Conservation (phyloP, 495 filamentous ascomycete genomes). For the Xylona heveae region DNA sequence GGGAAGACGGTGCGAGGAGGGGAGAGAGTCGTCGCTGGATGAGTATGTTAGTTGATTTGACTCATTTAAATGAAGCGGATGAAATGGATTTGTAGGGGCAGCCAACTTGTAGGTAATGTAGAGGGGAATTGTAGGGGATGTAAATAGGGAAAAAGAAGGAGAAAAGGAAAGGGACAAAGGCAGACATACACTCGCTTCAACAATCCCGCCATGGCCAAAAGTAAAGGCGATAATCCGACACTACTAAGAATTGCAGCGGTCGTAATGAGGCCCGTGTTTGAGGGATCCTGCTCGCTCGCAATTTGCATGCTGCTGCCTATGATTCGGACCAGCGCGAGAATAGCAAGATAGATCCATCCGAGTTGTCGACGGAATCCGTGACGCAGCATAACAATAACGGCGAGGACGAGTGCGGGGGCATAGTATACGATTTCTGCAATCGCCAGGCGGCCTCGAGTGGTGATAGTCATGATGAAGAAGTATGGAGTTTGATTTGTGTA, state of each 20-base stretch:
- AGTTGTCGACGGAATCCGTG: constrained; percentile 5
- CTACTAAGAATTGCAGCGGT: constrained; percentile 5
- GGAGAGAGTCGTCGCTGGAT: no score
- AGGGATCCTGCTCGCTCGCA: neutral
- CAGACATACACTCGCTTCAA: constrained; percentile 8
- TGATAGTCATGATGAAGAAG: no score
- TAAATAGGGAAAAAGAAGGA: no score
- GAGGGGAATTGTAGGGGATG: no score
- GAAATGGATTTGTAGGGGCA: no score
- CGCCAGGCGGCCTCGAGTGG: no score
- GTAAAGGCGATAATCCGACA: constrained; percentile 7
- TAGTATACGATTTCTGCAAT: constrained; percentile 8
- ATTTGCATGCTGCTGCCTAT: constrained; percentile 5
- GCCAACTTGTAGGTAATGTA: no score
- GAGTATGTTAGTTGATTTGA: no score
- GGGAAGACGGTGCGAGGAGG: neutral
- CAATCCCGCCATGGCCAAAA: constrained; percentile 6
- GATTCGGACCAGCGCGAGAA: constrained; percentile 6
- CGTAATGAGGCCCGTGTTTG: neutral
- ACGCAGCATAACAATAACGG: constrained; percentile 5
- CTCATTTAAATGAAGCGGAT: no score
- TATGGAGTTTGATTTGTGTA: no score
- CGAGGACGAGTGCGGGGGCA: constrained; percentile 2
- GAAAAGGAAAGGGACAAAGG: no score
- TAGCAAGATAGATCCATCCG: constrained; percentile 6